A percentile compares a stretch with the other conserved stretches of the same genome.
phyloP scores from a whole-genome alignment of 2,329 filamentous ascomycete species.

The Pseudocercospora vitis region DNA sequence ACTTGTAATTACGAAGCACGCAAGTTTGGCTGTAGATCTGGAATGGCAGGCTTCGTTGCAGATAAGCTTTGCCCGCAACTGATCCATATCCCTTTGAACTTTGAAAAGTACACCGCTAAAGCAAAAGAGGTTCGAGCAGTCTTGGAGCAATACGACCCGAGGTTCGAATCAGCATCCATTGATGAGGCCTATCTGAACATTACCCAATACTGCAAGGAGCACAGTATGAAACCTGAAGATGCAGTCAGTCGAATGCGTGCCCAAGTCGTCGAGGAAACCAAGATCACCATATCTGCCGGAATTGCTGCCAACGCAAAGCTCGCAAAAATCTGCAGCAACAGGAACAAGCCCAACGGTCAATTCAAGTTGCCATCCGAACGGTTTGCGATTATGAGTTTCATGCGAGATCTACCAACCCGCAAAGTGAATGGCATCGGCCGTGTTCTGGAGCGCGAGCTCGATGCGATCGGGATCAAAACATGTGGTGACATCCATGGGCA shows the following conservation, averaged over 20 bases:
- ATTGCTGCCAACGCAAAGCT: conserved; percentile 92
- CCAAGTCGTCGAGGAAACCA: conserved; percentile 72
- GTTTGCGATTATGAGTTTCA: conserved; percentile 72
- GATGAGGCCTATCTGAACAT: conserved; percentile 97
- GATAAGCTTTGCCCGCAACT: conserved; percentile 89
- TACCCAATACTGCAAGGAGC: conserved; percentile 72
- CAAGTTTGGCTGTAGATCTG: conserved; percentile 85
- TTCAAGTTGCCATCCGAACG: conserved; percentile 73
- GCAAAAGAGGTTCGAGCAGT: conserved; percentile 83
- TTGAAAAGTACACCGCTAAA: conserved; percentile 87
- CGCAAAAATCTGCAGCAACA: conserved; percentile 92
- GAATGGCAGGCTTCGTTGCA: conserved; percentile 95
- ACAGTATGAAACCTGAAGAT: conserved; percentile 67
- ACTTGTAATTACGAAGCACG: conserved; percentile 87
- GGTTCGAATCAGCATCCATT: conserved; percentile 90
- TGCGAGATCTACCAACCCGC: conserved; percentile 76
- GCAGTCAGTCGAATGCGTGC: conserved; percentile 74
- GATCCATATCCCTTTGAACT: conserved; percentile 79
- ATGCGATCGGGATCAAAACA: conserved; percentile 81
- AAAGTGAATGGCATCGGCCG: conserved; percentile 96
- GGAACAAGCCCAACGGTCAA: conserved; percentile 96
- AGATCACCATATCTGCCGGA: conserved; percentile 88
- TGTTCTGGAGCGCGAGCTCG: conserved; percentile 86
- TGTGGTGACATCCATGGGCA: conserved; percentile 84
- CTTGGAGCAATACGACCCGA: conserved; percentile 80